Evolutionary conservation across 768 basidiomycete species (phyloP).

Genomic region (Boletales sp.): DNA sequence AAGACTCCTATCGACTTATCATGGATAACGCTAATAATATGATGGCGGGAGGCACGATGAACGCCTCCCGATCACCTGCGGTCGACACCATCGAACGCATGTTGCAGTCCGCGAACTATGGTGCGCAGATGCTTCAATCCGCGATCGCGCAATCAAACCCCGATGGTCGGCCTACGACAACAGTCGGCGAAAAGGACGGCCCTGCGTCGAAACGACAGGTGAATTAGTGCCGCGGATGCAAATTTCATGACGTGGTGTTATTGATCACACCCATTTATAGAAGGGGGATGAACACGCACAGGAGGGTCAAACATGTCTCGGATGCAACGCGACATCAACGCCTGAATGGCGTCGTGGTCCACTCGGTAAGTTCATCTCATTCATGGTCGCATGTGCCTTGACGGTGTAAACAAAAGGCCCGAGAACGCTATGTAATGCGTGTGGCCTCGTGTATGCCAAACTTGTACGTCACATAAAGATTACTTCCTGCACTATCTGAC

Average conservation of each 20-base stretch:
- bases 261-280: slow-evolving; percentile 26
- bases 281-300: slow-evolving; percentile 41
- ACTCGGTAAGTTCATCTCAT: slow-evolving; percentile 51
- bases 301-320: slow-evolving; percentile 74
- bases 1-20: slow-evolving; percentile 43
- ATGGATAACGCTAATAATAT: slow-evolving; percentile 37
- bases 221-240: slow-evolving; percentile 26
- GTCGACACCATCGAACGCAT: slow-evolving; percentile 41
- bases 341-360: slow-evolving; percentile 87
- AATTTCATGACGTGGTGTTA: slow-evolving; percentile 25
- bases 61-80: slow-evolving; percentile 21
- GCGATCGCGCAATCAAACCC: slow-evolving; percentile 25
- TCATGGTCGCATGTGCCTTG: slow-evolving; percentile 22
- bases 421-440: slow-evolving; percentile 81
- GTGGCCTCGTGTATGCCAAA: slow-evolving; percentile 84
- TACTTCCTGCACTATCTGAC: slow-evolving; percentile 20
- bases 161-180: slow-evolving; percentile 22
- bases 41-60: slow-evolving; percentile 20
- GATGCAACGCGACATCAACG: slow-evolving; percentile 80
- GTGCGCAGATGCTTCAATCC: slow-evolving; percentile 32
- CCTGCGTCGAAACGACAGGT: slow-evolving; percentile 33
- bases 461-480: slow-evolving; percentile 51
- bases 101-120: slow-evolving; percentile 41
- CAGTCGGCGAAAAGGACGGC: slow-evolving; percentile 28
- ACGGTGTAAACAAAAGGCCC: slow-evolving; percentile 50